Evolutionary conservation across 306 rosid species (phyloP).

Genomic region (Cicer judaicum): DNA sequence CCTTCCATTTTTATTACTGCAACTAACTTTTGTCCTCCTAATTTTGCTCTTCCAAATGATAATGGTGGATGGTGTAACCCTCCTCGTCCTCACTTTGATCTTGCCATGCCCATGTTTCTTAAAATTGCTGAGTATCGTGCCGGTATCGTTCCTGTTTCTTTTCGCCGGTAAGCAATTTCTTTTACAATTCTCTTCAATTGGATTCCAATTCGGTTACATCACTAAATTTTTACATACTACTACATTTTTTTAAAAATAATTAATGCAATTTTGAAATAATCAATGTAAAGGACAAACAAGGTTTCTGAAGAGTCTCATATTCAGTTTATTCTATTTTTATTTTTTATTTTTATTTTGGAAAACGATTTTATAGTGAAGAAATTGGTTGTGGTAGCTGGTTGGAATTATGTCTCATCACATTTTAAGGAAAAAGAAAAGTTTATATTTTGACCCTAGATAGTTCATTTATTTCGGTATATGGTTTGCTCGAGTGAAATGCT

Average conservation of each 20-base stretch:
- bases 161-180: conserved; percentile 63
- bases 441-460: neutral
- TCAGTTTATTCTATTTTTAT: neutral
- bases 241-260: no score
- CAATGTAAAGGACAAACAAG: no score
- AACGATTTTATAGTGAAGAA: neutral
- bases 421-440: neutral
- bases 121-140: conserved; percentile 96
- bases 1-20: conserved; percentile 88
- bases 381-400: neutral
- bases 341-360: neutral
- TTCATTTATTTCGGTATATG: neutral
- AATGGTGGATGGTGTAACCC: conserved; percentile 99
- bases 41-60: conserved; percentile 88
- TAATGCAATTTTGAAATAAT: no score
- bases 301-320: no score
- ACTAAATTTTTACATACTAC: no score
- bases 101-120: conserved; percentile 99
- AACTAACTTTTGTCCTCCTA: conserved; percentile 96
- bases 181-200: no score
- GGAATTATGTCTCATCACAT: neutral
- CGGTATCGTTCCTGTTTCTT: conserved; percentile 94
- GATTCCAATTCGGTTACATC: no score
- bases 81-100: conserved; percentile 93
- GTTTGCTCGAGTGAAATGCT: neutral